Evolutionary conservation across 108 stramenopile genomes (phyloP).

Genomic region (Skeletonema marinoi): DNA sequence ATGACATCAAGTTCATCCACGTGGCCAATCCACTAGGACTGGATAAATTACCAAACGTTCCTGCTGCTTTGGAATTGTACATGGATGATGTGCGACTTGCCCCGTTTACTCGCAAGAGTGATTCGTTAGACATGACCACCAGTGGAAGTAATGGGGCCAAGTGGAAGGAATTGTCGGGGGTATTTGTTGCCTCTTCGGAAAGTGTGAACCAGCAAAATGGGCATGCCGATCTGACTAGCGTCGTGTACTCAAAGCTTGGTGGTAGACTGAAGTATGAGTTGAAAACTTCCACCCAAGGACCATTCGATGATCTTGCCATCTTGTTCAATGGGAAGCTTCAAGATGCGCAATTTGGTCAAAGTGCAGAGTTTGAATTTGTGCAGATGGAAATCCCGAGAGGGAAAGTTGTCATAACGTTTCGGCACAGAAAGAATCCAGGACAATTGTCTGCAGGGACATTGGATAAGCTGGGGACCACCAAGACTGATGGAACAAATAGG

Average conservation of each 20-base stretch:
- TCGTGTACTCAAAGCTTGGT: conserved; percentile 23
- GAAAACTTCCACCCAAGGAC: conserved; percentile 34
- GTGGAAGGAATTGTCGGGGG: conserved; percentile 4
- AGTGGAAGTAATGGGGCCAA: not conserved
- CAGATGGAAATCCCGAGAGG: conserved; percentile 25
- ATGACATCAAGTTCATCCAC: conserved; percentile 30
- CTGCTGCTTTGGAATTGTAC: conserved; percentile 3
- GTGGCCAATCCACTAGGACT: conserved; percentile 37
- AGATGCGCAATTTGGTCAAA: conserved; percentile 33
- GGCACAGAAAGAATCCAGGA: conserved; percentile 50
- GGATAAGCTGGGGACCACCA: conserved; percentile 13
- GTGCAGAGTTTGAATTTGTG: conserved; percentile 6
- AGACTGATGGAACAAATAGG: conserved; percentile 13
- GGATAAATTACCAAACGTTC: conserved; percentile 12
- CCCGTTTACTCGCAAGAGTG: conserved; percentile 5
- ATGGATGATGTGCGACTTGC: conserved; percentile 37
- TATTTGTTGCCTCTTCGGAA: conserved; percentile 19
- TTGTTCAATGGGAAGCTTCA: conserved; percentile 16
- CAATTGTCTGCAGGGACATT: conserved; percentile 12
- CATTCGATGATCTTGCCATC: conserved; percentile 42
- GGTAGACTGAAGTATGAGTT: conserved; percentile 31
- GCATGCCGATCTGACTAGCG: conserved; percentile 22
- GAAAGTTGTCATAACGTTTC: conserved; percentile 29
- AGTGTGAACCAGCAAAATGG: conserved; percentile 1
- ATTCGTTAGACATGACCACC: conserved; percentile 18